Percentiles rank a stretch among this genome's conserved stretches.
Evolutionary conservation across 164 flowering plant species (phyloP).

Genomic region (Macadamia tetraphylla): DNA sequence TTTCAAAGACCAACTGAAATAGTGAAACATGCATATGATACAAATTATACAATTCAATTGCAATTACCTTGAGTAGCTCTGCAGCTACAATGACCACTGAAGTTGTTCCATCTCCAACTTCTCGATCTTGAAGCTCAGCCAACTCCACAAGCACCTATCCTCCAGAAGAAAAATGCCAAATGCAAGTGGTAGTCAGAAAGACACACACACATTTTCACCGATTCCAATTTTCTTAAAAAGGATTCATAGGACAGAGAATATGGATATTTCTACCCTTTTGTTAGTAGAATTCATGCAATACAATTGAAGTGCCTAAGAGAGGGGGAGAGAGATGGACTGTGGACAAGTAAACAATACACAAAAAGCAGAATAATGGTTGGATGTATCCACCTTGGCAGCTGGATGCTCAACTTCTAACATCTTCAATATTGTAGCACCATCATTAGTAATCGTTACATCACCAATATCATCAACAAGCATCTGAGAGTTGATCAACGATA

Average conservation of each 20-base stretch:
- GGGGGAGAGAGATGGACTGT: not conserved
- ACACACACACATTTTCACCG: not conserved
- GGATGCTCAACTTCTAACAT: constrained; percentile 99
- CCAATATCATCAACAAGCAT: constrained; percentile 99
- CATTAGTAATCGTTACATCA: constrained; percentile 96
- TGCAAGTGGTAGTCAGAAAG: not conserved
- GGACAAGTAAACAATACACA: not conserved
- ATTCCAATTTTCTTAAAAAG: no score
- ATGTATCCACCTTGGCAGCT: constrained; percentile 81
- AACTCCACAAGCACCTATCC: constrained; percentile 88
- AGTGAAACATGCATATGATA: not conserved
- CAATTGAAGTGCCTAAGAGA: not conserved
- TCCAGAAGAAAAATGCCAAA: not conserved
- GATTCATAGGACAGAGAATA: no score
- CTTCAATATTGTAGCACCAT: constrained; percentile 97
- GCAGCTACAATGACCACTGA: constrained; percentile 97
- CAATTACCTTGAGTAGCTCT: constrained; percentile 83
- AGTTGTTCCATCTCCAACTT: constrained; percentile 99
- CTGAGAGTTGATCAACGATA: constrained; percentile 27
- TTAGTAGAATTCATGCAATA: no score
- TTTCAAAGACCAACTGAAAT: not conserved
- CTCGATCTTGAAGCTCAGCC: constrained; percentile 98
- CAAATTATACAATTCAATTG: not conserved
- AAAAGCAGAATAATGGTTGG: not conserved
- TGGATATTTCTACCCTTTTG: no score